Evolutionary conservation across 371 early-diverging fungal genomes (phyloP).

Genomic region (Encephalitozoon intestinalis): DNA sequence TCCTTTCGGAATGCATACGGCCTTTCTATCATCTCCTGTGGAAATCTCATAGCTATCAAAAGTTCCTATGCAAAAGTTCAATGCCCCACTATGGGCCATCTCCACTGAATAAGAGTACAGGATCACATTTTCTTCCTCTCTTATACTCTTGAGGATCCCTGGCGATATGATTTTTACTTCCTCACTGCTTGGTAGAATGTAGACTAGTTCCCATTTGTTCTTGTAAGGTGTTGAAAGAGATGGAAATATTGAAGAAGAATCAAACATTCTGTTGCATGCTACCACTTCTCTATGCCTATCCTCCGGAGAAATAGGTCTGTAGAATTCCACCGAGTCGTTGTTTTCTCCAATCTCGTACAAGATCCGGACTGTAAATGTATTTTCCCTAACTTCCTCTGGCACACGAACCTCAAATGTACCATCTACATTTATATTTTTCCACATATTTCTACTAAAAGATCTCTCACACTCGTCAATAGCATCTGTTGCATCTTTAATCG

Average conservation of each 20-base stretch:
- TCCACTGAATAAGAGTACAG: conserved; percentile 48
- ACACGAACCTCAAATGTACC: conserved; percentile 11
- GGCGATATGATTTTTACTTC: conserved; percentile 46
- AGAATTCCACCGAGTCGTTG: conserved; percentile 31
- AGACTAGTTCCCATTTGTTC: conserved; percentile 51
- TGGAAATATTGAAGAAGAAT: conserved; percentile 32
- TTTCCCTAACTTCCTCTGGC: not conserved
- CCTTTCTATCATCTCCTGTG: conserved; percentile 33
- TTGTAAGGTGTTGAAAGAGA: not conserved
- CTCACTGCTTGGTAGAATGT: conserved; percentile 47
- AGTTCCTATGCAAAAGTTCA: conserved; percentile 56
- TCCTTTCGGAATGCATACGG: conserved; percentile 18
- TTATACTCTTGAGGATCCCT: conserved; percentile 47
- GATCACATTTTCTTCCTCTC: conserved; percentile 48
- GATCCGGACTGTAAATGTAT: conserved; percentile 31
- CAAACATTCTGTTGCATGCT: not conserved
- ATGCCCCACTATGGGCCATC: conserved; percentile 14
- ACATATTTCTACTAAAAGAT: not conserved
- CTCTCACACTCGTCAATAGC: not conserved
- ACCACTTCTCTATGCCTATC: conserved; percentile 48
- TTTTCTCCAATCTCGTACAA: not conserved
- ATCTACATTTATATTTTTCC: not conserved
- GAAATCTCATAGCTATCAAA: conserved; percentile 29
- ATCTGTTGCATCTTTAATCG: not conserved
- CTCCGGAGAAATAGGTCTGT: conserved; percentile 15